Evolutionary conservation across 1,139 yeast genomes (phyloP).

Genomic region (Sporopachydermia cereana): DNA sequence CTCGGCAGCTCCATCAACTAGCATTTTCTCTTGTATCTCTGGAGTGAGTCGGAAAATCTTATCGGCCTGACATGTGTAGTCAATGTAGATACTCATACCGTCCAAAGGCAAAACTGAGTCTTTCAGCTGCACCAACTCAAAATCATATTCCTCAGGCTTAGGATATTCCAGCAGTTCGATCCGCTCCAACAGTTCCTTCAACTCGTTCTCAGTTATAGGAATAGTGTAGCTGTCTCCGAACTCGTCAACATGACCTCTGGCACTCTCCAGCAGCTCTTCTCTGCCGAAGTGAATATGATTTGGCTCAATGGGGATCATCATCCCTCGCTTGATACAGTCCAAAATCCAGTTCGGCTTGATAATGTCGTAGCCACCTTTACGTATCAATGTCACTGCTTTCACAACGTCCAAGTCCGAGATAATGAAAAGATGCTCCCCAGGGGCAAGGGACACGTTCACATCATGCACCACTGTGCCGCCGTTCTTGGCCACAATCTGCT

Average conservation of each 20-base stretch:
- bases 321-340: constrained; percentile 41
- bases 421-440: constrained; percentile 18
- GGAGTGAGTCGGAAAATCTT: constrained; percentile 5
- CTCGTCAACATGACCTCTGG: constrained; percentile 29
- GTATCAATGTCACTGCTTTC: constrained; percentile 31
- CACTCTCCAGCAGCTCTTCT: constrained; percentile 15
- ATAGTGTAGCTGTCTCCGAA: constrained; percentile 44
- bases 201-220: constrained; percentile 16
- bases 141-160: background rate
- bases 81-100: constrained; percentile 11
- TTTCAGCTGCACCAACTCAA: background rate
- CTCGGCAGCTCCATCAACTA: background rate
- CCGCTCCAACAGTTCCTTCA: constrained; percentile 8
- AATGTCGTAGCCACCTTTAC: constrained; percentile 41
- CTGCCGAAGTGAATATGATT: constrained; percentile 36
- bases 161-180: constrained; percentile 7
- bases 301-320: constrained; percentile 48
- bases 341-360: constrained; percentile 61
- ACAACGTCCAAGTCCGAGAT: constrained; percentile 42
- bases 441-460: constrained; percentile 14
- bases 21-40: background rate
- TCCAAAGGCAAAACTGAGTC: background rate
- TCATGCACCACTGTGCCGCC: constrained; percentile 20
- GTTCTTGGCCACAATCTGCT: constrained; percentile 16
- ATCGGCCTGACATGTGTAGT: constrained; percentile 10